Evolutionary conservation across 2,329 filamentous ascomycete genomes (phyloP).

Genomic region (Neophaeococcomyces aloes): DNA sequence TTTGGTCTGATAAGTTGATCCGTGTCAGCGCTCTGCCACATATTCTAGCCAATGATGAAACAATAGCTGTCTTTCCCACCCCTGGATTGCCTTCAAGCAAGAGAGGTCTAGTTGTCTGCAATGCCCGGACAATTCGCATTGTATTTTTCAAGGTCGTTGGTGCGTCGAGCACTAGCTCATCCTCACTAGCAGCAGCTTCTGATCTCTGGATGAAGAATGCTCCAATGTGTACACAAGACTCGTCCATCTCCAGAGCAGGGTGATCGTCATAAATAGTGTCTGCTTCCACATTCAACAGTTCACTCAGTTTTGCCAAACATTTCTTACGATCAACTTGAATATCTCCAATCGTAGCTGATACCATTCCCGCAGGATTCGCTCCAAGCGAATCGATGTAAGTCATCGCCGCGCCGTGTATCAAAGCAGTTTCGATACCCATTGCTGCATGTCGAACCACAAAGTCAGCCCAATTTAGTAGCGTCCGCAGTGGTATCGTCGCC

Average conservation of each 20-base stretch:
- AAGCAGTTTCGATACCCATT: slow-evolving; percentile 39
- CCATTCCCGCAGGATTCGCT: slow-evolving; percentile 81
- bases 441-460: slow-evolving; percentile 65
- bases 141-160: slow-evolving; percentile 83
- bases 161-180: slow-evolving; percentile 69
- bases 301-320: slow-evolving; percentile 63
- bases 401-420: slow-evolving; percentile 82
- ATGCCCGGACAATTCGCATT: slow-evolving; percentile 78
- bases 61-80: slow-evolving; percentile 91
- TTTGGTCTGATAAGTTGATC: slow-evolving; percentile 97
- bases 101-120: slow-evolving; percentile 84
- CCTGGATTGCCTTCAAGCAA: slow-evolving; percentile 94
- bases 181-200: slow-evolving; percentile 39
- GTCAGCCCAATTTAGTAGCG: slow-evolving; percentile 84
- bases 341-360: slow-evolving; percentile 59
- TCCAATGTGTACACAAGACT: slow-evolving; percentile 53
- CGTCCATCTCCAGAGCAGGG: slow-evolving; percentile 47
- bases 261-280: slow-evolving; percentile 53
- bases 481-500: slow-evolving; percentile 77
- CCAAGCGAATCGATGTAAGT: slow-evolving; percentile 94
- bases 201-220: slow-evolving; percentile 52
- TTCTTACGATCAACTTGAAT: slow-evolving; percentile 59
- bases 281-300: slow-evolving; percentile 56
- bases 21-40: slow-evolving; percentile 75
- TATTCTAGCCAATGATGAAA: slow-evolving; percentile 70